Percentiles rank a stretch among this genome's conserved stretches.
Conservation (phyloP, 805 yeast genomes). For the Myxozyma udenii region DNA sequence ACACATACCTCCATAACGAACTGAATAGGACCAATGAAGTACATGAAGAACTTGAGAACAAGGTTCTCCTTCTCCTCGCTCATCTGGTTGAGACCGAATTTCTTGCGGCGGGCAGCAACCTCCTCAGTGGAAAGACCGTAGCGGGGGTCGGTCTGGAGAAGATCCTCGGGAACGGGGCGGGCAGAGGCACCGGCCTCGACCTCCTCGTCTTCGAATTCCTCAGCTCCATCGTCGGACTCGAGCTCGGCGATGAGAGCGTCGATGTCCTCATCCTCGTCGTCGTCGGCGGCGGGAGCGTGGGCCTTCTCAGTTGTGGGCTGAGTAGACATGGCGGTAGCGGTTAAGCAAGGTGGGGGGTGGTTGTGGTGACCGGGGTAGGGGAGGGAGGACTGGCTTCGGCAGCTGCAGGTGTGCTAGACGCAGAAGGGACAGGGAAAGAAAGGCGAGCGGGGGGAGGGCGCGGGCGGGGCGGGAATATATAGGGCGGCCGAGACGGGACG, state of each 20-base stretch:
- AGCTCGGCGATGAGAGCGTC: conserved; percentile 59
- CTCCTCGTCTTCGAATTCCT: conserved; percentile 39
- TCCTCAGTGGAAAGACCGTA: conserved; percentile 76
- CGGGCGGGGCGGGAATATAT: conserved; percentile 19
- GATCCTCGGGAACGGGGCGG: conserved; percentile 81
- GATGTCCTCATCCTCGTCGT: conserved; percentile 66
- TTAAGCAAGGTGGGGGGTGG: neutral
- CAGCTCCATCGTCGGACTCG: conserved; percentile 59
- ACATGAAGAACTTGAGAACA: conserved; percentile 74
- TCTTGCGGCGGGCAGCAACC: conserved; percentile 79
- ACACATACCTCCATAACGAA: conserved; percentile 73
- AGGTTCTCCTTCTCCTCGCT: conserved; percentile 81
- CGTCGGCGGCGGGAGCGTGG: conserved; percentile 54
- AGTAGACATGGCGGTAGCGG: conserved; percentile 22
- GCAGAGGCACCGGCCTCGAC: conserved; percentile 54
- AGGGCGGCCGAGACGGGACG: neutral
- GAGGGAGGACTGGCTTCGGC: conserved; percentile 10
- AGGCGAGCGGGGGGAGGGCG: neutral
- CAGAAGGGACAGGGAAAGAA: conserved; percentile 8
- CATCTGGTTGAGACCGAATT: conserved; percentile 87
- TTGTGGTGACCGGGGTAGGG: neutral
- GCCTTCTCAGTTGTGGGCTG: conserved; percentile 37
- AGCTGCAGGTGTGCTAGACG: neutral
- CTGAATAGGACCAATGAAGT: conserved; percentile 93
- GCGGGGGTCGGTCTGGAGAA: conserved; percentile 76